Conservation (phyloP, 371 early-diverging fungal species). For the Rhizomucor pusillus region DNA sequence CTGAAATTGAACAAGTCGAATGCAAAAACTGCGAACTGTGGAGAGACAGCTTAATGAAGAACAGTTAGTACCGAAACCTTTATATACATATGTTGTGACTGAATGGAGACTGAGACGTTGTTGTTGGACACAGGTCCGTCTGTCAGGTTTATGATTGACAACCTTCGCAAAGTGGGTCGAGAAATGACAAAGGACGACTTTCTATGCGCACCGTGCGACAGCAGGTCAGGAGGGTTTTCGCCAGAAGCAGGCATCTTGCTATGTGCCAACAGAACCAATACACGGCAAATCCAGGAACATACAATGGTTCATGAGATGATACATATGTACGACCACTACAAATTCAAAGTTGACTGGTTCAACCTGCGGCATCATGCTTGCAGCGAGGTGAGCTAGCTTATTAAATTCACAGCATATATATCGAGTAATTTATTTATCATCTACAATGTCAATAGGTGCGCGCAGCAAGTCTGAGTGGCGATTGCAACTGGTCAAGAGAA, state of each 20-base stretch:
- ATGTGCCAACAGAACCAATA: slow-evolving; percentile 78
- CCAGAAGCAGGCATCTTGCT: slow-evolving; percentile 78
- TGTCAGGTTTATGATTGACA: slow-evolving; percentile 81
- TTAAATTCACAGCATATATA: not conserved
- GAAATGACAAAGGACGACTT: slow-evolving; percentile 60
- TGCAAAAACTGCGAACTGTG: slow-evolving; percentile 66
- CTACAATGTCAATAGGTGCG: slow-evolving; percentile 57
- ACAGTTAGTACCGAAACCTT: slow-evolving; percentile 43
- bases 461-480: slow-evolving; percentile 90
- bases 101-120: not conserved
- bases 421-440: not conserved
- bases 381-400: slow-evolving; percentile 58
- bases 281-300: slow-evolving; percentile 78
- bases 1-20: slow-evolving; percentile 54
- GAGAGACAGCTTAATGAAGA: slow-evolving; percentile 69
- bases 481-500: slow-evolving; percentile 89
- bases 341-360: slow-evolving; percentile 80
- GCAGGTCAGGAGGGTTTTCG: slow-evolving; percentile 80
- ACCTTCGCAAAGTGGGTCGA: slow-evolving; percentile 70
- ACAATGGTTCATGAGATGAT: slow-evolving; percentile 95
- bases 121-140: slow-evolving; percentile 62
- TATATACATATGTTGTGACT: not conserved
- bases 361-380: slow-evolving; percentile 92
- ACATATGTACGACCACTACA: slow-evolving; percentile 92
- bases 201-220: slow-evolving; percentile 81